These are phyloP conservation scores for Trichocladium uniseriatum DNA, from an alignment of 495 filamentous ascomycete species.

Conservation along the genomic window DNA sequence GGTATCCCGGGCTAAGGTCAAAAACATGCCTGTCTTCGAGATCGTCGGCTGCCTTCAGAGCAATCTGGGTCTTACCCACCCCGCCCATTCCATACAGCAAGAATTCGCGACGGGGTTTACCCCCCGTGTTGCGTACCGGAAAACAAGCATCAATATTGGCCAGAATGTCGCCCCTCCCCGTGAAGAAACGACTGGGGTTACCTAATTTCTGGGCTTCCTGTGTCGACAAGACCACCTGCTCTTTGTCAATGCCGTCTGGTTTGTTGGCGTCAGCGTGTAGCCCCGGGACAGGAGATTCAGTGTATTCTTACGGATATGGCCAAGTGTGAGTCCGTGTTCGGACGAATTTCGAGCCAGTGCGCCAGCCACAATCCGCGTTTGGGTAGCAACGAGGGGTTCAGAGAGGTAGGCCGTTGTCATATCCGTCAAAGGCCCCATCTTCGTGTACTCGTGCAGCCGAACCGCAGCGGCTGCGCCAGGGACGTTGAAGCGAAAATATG, in stretches of 20 bases:
- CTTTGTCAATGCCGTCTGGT: slow-evolving; percentile 4
- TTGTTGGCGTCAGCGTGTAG: too few species aligned
- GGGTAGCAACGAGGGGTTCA: not conserved
- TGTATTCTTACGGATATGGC: slow-evolving; percentile 4
- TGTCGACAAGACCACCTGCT: not conserved
- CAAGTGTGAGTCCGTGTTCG: slow-evolving; percentile 6
- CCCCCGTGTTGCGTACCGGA: not conserved
- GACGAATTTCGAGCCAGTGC: not conserved
- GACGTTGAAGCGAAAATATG: slow-evolving; percentile 20
- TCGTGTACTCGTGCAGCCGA: slow-evolving; percentile 4
- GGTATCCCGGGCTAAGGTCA: not conserved
- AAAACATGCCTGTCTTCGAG: slow-evolving; percentile 5
- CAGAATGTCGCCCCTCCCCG: slow-evolving; percentile 12
- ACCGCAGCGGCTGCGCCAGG: slow-evolving; percentile 73
- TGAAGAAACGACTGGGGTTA: slow-evolving; percentile 11
- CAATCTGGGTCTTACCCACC: slow-evolving; percentile 19
- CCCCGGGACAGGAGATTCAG: not conserved
- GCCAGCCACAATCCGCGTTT: not conserved
- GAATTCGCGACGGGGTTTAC: slow-evolving; percentile 5
- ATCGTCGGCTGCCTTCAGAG: slow-evolving; percentile 9
- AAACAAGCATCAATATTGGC: slow-evolving; percentile 4
- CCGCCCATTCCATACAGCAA: slow-evolving; percentile 16
- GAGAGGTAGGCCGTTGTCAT: slow-evolving; percentile 8
- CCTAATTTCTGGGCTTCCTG: not conserved
- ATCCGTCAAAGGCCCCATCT: slow-evolving; percentile 9